Evolutionary conservation across 768 basidiomycete species (phyloP).

Genomic region (Auricularia auricula-judae): DNA sequence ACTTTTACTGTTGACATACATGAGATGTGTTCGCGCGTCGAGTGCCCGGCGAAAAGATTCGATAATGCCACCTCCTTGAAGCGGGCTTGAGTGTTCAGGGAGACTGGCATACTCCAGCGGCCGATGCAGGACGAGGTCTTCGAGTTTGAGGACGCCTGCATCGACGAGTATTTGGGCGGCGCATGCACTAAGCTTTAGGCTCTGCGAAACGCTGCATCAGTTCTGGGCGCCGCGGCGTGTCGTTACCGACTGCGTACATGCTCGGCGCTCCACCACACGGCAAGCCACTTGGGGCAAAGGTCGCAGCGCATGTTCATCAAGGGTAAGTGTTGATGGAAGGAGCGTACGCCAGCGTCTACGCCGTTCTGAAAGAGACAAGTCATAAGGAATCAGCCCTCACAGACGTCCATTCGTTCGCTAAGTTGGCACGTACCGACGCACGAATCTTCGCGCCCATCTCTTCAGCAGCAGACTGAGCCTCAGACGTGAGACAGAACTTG

Average conservation of each 20-base stretch:
- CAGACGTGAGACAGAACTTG: constrained; percentile 32
- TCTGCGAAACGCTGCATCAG: constrained; percentile 19
- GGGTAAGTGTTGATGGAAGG: constrained; percentile 50
- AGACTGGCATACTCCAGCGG: too few relatives aligned
- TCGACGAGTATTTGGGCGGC: constrained; percentile 41
- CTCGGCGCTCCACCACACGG: constrained; percentile 48
- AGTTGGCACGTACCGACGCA: constrained; percentile 29
- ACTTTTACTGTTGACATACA: too few relatives aligned
- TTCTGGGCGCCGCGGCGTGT: background rate
- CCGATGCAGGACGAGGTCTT: constrained; percentile 33
- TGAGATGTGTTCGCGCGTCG: too few relatives aligned
- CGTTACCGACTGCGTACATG: constrained; percentile 21
- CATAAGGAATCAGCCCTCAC: background rate
- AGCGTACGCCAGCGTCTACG: constrained; percentile 34
- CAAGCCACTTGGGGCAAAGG: constrained; percentile 37
- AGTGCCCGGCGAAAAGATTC: too few relatives aligned
- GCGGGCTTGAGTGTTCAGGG: too few relatives aligned
- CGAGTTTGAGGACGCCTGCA: constrained; percentile 30
- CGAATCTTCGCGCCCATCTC: constrained; percentile 40
- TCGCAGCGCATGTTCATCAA: constrained; percentile 55
- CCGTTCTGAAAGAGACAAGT: constrained; percentile 28
- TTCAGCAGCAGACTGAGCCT: constrained; percentile 37
- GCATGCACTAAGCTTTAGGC: constrained; percentile 40
- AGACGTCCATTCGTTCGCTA: background rate
- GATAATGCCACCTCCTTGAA: too few relatives aligned